phyloP scores from a whole-genome alignment of 2,329 filamentous ascomycete species.

The Trichoderma polysporum region DNA sequence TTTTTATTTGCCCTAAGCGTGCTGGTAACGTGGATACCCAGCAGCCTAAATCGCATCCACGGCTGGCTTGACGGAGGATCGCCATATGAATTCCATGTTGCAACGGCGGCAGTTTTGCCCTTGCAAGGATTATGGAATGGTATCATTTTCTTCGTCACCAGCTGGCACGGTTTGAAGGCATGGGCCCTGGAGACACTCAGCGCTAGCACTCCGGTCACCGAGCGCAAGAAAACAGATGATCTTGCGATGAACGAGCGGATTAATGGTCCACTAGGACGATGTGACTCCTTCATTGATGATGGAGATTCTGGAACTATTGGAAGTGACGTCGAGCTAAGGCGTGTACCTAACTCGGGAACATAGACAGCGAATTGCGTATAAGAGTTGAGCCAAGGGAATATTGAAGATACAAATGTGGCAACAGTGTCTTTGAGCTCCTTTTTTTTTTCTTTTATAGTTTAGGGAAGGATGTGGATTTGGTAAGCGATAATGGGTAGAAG shows the following conservation, averaged over 20 bases:
- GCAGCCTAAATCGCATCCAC: conserved; percentile 73
- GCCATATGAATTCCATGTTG: conserved; percentile 66
- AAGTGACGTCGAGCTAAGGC: conserved; percentile 37
- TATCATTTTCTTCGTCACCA: conserved; percentile 72
- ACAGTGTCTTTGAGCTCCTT: neutral
- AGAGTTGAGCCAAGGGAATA: neutral
- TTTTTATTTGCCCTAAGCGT: conserved; percentile 62
- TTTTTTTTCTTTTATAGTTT: neutral
- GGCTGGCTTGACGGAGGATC: conserved; percentile 55
- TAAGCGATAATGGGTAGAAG: neutral
- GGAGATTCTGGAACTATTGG: conserved; percentile 32
- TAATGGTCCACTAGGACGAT: conserved; percentile 15
- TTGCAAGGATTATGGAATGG: conserved; percentile 81
- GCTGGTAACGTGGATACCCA: conserved; percentile 63
- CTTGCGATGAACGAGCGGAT: conserved; percentile 16
- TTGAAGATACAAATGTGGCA: neutral
- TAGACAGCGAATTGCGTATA: conserved; percentile 25
- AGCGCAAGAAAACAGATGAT: conserved; percentile 7
- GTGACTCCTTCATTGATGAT: conserved; percentile 30
- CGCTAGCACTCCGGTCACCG: neutral
- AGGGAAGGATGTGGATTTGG: neutral
- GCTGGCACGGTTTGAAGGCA: conserved; percentile 37
- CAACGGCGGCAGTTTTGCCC: conserved; percentile 69
- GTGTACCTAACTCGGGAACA: conserved; percentile 28
- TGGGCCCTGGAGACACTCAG: conserved; percentile 17